phyloP scores from a whole-genome alignment of 176 grass and related monocot genomes.

The Oryza glaberrima region DNA sequence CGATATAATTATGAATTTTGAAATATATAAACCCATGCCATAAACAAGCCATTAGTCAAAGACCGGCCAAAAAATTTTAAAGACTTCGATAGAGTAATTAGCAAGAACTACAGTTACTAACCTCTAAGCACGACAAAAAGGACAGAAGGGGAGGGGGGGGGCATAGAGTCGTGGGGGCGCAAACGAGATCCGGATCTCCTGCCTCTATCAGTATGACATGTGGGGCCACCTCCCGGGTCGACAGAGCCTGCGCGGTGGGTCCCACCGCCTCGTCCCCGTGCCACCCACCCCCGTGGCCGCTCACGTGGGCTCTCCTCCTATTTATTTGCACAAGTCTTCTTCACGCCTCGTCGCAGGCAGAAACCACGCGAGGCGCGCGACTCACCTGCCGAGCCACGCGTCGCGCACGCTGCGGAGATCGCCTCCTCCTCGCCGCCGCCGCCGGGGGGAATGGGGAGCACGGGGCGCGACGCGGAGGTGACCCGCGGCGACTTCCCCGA shows the following conservation, averaged over 20 bases:
- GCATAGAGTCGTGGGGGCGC: too few relatives aligned
- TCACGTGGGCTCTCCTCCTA: background rate
- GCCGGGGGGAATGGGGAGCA: slow-evolving; percentile 45
- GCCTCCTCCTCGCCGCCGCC: background rate
- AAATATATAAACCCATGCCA: too few relatives aligned
- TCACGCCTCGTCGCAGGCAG: too few relatives aligned
- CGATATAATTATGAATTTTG: background rate
- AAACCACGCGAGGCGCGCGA: too few relatives aligned
- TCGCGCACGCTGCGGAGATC: background rate
- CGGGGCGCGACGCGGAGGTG: slow-evolving; percentile 45
- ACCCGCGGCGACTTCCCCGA: slow-evolving; percentile 72
- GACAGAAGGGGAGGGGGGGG: background rate
- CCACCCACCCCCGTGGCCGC: too few relatives aligned
- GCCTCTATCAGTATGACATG: too few relatives aligned
- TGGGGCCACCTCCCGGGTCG: too few relatives aligned
- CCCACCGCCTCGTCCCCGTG: too few relatives aligned
- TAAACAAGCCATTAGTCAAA: too few relatives aligned
- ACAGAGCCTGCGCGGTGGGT: too few relatives aligned
- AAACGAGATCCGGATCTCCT: too few relatives aligned
- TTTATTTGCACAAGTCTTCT: background rate
- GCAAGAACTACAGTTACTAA: background rate
- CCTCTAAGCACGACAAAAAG: background rate
- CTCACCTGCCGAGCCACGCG: background rate
- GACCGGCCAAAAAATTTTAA: too few relatives aligned
- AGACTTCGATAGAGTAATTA: background rate